phyloP scores from a whole-genome alignment of 2,329 filamentous ascomycete genomes.

The Aureobasidium sp. region DNA sequence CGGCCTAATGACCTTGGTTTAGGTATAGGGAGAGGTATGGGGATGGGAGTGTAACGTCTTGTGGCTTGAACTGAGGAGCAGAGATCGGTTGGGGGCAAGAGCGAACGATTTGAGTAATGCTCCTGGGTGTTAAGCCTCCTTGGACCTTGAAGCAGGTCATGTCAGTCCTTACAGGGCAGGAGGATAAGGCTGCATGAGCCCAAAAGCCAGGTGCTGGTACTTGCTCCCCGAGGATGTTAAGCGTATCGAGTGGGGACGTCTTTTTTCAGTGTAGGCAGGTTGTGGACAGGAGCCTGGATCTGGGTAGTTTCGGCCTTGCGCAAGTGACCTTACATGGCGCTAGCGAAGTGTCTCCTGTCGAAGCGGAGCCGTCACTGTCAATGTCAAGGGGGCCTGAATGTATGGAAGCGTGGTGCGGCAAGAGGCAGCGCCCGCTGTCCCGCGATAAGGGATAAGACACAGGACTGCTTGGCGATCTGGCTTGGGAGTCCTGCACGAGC shows the following conservation, averaged over 20 bases:
- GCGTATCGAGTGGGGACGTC: slow-evolving; percentile 1
- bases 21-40: slow-evolving; percentile 7
- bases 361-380: slow-evolving; percentile 9
- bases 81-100: neutral
- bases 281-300: slow-evolving; percentile 3
- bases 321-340: slow-evolving; percentile 6
- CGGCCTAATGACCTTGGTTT: neutral
- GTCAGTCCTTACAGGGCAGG: slow-evolving; percentile 1
- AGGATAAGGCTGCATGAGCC: slow-evolving; percentile 4
- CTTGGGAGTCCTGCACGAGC: neutral
- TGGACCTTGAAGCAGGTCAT: neutral
- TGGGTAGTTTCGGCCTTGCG: slow-evolving; percentile 3
- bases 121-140: neutral
- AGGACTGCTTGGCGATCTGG: neutral
- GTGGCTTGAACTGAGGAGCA: neutral
- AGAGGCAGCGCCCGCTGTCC: slow-evolving; percentile 12
- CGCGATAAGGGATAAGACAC: slow-evolving; percentile 15
- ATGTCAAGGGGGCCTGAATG: neutral
- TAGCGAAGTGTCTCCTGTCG: slow-evolving; percentile 12
- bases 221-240: neutral
- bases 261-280: neutral
- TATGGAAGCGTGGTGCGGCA: slow-evolving; percentile 8
- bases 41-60: neutral
- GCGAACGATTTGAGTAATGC: neutral
- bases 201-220: neutral